Evolutionary conservation across 2,329 filamentous ascomycete genomes (phyloP).

Genomic region (Beauveria rudraprayagi): DNA sequence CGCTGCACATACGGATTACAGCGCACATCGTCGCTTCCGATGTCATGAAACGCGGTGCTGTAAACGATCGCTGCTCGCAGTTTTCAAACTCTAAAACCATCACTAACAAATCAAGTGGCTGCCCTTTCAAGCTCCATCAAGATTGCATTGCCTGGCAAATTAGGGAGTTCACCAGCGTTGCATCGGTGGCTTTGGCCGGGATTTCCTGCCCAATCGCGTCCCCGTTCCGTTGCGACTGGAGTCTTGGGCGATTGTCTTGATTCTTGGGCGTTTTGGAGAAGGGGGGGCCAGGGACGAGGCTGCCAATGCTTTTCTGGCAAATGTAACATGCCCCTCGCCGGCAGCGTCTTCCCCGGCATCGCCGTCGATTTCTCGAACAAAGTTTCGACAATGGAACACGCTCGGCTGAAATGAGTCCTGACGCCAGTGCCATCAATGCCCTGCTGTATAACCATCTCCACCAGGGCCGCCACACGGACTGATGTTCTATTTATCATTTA

Average conservation of each 20-base stretch:
- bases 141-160: background rate
- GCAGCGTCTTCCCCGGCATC: background rate
- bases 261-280: background rate
- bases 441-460: background rate
- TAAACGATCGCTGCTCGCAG: background rate
- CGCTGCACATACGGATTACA: background rate
- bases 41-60: background rate
- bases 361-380: background rate
- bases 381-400: background rate
- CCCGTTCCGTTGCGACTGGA: no score
- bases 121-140: background rate
- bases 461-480: background rate
- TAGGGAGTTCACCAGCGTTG: background rate
- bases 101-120: no score
- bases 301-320: no score
- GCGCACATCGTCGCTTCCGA: background rate
- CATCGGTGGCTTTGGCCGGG: background rate
- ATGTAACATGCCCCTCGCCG: background rate
- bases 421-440: background rate
- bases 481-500: background rate
- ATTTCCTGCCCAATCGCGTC: background rate
- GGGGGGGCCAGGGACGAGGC: no score
- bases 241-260: background rate
- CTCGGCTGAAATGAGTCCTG: background rate
- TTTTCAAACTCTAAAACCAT: background rate